Evolutionary conservation across 306 rosid genomes (phyloP).

Genomic region (Vigna hirtella): DNA sequence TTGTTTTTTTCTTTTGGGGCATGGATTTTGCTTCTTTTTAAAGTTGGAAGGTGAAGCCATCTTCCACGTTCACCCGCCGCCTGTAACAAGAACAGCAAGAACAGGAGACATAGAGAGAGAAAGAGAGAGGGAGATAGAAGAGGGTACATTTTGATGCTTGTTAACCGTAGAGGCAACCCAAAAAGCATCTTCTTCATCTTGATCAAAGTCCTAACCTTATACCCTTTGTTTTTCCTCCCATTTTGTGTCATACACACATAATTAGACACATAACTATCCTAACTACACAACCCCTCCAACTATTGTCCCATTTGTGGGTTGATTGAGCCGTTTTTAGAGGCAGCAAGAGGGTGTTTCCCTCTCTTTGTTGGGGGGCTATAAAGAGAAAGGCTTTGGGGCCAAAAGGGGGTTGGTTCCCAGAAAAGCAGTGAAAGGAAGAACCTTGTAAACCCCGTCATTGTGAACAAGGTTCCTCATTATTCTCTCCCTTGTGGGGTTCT

Average conservation of each 20-base stretch:
- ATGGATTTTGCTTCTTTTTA: constrained; percentile 59
- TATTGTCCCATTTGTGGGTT: constrained; percentile 37
- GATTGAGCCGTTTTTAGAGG: constrained; percentile 43
- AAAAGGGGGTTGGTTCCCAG: constrained; percentile 32
- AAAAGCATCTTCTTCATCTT: constrained; percentile 38
- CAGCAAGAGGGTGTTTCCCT: constrained; percentile 39
- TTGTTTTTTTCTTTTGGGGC: background rate
- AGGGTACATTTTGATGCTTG: constrained; percentile 41
- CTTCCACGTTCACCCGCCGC: constrained; percentile 61
- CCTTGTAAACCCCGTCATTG: constrained; percentile 76
- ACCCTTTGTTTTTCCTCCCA: constrained; percentile 5
- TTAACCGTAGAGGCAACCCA: constrained; percentile 39
- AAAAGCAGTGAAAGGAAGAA: constrained; percentile 44
- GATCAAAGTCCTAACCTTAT: constrained; percentile 18
- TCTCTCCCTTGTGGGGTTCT: constrained; percentile 52
- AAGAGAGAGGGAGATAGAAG: background rate
- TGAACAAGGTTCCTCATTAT: constrained; percentile 72
- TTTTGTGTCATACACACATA: constrained; percentile 4
- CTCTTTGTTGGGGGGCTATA: constrained; percentile 42
- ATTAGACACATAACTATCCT: background rate
- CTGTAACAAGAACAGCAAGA: constrained; percentile 47
- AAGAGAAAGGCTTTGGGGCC: constrained; percentile 40
- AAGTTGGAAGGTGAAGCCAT: constrained; percentile 51
- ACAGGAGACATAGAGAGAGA: constrained; percentile 15
- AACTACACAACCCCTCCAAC: constrained; percentile 6